phyloP scores from a whole-genome alignment of 768 basidiomycete species.

The Flagelloscypha sp. region DNA sequence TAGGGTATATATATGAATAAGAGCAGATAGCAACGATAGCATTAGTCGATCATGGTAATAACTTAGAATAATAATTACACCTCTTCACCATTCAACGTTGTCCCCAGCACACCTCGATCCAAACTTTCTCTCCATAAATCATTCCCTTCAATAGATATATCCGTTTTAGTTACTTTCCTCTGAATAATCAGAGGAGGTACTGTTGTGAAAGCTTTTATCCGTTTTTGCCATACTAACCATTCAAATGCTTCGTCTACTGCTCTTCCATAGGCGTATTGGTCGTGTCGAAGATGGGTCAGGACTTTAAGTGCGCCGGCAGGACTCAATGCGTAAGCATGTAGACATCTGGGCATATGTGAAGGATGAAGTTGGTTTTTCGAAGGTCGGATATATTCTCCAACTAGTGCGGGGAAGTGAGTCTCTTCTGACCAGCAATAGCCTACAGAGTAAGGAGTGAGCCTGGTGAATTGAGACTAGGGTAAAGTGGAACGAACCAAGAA shows the following conservation, averaged over 20 bases:
- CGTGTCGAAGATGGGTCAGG: slow-evolving; percentile 29
- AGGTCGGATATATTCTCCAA: not conserved
- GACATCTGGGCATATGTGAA: slow-evolving; percentile 38
- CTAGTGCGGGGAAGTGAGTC: slow-evolving; percentile 23
- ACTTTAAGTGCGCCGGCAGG: slow-evolving; percentile 32
- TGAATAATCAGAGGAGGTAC: slow-evolving; percentile 40
- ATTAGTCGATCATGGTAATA: no score
- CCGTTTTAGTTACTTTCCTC: slow-evolving; percentile 31
- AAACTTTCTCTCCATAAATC: slow-evolving; percentile 33
- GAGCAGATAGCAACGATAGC: no score
- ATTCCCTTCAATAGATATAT: slow-evolving; percentile 29
- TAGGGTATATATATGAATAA: no score
- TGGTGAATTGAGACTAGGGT: not conserved
- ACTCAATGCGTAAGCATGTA: slow-evolving; percentile 41
- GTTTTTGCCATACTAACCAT: slow-evolving; percentile 35
- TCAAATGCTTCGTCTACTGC: slow-evolving; percentile 44
- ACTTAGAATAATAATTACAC: no score
- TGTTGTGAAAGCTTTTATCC: slow-evolving; percentile 34
- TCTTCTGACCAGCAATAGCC: slow-evolving; percentile 53
- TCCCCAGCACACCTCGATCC: slow-evolving; percentile 28
- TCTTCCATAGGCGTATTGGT: slow-evolving; percentile 43
- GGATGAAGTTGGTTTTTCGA: slow-evolving; percentile 26
- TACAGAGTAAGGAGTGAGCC: slow-evolving; percentile 10
- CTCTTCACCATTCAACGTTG: slow-evolving; percentile 6
- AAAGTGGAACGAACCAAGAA: slow-evolving; percentile 28